Conservation (phyloP, 208 protist species). For the Trypanosoma grayi region DNA sequence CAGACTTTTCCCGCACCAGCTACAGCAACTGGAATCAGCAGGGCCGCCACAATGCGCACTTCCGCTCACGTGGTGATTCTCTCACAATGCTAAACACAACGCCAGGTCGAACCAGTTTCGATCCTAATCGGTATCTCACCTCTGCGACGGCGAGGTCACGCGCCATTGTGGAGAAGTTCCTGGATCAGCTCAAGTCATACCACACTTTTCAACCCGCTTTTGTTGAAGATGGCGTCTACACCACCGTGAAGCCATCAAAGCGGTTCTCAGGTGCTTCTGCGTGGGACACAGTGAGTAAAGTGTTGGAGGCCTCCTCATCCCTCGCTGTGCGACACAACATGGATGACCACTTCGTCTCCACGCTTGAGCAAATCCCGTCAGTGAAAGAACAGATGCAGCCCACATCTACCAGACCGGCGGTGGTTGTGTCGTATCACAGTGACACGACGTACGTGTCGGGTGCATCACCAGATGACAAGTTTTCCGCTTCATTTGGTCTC, state of each 20-base stretch:
- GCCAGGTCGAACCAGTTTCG: background rate
- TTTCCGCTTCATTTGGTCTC: slow-evolving; percentile 20
- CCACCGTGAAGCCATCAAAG: background rate
- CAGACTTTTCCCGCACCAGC: background rate
- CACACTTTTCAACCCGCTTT: slow-evolving; percentile 60
- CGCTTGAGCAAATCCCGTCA: slow-evolving; percentile 5
- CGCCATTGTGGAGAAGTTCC: slow-evolving; percentile 39
- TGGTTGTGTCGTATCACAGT: background rate
- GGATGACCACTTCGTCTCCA: slow-evolving; percentile 44
- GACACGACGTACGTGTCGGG: background rate
- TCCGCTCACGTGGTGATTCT: slow-evolving; percentile 6
- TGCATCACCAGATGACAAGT: slow-evolving; percentile 7
- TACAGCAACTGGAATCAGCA: background rate
- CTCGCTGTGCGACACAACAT: slow-evolving; percentile 41
- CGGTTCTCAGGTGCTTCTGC: background rate
- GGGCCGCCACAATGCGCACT: background rate
- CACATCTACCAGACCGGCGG: background rate
- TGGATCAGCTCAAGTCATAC: slow-evolving; percentile 54
- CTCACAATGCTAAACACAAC: background rate
- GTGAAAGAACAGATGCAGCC: slow-evolving; percentile 9
- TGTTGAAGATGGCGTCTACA: slow-evolving; percentile 29
- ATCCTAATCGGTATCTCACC: slow-evolving; percentile 18
- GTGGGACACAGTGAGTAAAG: slow-evolving; percentile 42
- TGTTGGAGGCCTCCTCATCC: slow-evolving; percentile 35
- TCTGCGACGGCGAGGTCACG: slow-evolving; percentile 31